Conservation (phyloP, 441 rosid species). For the Corymbia citriodora region DNA sequence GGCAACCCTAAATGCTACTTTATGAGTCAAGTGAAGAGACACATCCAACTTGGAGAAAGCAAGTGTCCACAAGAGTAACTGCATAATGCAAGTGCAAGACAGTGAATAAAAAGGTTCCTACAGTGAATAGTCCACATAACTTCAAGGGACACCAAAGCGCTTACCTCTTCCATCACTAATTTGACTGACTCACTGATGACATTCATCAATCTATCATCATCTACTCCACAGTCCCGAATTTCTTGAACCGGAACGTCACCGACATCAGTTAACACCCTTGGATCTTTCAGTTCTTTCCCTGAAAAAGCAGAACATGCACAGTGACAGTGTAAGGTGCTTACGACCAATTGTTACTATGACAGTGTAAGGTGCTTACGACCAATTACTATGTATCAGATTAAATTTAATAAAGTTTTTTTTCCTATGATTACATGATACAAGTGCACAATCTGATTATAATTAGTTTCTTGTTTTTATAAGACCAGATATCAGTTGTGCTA, state of each 20-base stretch:
- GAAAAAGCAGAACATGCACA: conserved; percentile 5
- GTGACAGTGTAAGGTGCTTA: neutral
- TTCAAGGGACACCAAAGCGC: neutral
- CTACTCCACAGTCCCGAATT: conserved; percentile 93
- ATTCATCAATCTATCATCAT: conserved; percentile 89
- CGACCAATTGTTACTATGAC: neutral
- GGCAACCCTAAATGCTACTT: neutral
- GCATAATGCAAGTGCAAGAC: neutral
- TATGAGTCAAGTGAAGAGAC: neutral
- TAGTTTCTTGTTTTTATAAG: neutral
- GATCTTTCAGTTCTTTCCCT: conserved; percentile 89
- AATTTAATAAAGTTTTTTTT: neutral
- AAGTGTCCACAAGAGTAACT: neutral
- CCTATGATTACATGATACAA: neutral
- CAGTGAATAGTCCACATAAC: neutral
- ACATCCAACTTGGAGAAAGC: neutral
- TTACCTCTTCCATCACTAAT: conserved; percentile 90
- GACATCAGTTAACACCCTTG: conserved; percentile 87
- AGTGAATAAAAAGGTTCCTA: neutral
- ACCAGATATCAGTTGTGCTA: neutral
- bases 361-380: neutral
- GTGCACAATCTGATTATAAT: neutral
- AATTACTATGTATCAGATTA: neutral
- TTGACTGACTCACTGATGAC: conserved; percentile 86
- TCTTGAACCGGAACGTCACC: conserved; percentile 98